A percentile compares a stretch with the other conserved stretches of the same genome.
Evolutionary conservation across 352 stramenopile genomes (phyloP).

Genomic region (Peronospora belbahrii): DNA sequence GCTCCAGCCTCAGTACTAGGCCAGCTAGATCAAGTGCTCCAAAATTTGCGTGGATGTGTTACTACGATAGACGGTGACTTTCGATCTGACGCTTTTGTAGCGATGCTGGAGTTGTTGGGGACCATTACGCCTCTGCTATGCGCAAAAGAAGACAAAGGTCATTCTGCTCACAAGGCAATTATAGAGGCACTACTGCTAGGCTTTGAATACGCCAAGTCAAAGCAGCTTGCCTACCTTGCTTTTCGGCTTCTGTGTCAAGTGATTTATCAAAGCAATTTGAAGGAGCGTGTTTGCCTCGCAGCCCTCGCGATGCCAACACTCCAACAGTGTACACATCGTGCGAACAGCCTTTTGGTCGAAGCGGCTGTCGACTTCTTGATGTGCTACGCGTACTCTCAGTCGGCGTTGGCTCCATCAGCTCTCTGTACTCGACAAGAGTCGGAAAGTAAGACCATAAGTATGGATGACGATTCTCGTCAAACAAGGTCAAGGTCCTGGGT

Average conservation of each 20-base stretch:
- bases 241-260: constrained; percentile 63
- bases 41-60: constrained; percentile 36
- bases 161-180: constrained; percentile 25
- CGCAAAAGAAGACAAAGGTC: constrained; percentile 1
- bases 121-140: constrained; percentile 32
- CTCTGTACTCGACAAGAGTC: constrained; percentile 11
- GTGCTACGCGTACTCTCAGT: constrained; percentile 59
- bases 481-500: constrained; percentile 34
- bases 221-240: constrained; percentile 50
- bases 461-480: constrained; percentile 1
- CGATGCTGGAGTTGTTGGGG: constrained; percentile 58
- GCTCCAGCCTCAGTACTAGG: constrained; percentile 31
- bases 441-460: constrained; percentile 6
- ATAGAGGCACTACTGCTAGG: constrained; percentile 48
- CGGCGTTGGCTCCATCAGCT: constrained; percentile 32
- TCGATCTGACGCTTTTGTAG: constrained; percentile 49
- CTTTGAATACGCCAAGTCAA: constrained; percentile 48
- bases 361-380: constrained; percentile 73
- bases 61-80: constrained; percentile 60
- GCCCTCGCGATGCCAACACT: constrained; percentile 42
- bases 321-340: constrained; percentile 29
- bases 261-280: constrained; percentile 35
- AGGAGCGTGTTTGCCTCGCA: constrained; percentile 42
- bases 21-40: constrained; percentile 31
- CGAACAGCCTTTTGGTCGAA: constrained; percentile 48